A percentile compares a stretch with the other conserved stretches of the same genome.
Evolutionary conservation across 129 eudicot genomes (phyloP).

Genomic region (Smallanthus sonchifolius): DNA sequence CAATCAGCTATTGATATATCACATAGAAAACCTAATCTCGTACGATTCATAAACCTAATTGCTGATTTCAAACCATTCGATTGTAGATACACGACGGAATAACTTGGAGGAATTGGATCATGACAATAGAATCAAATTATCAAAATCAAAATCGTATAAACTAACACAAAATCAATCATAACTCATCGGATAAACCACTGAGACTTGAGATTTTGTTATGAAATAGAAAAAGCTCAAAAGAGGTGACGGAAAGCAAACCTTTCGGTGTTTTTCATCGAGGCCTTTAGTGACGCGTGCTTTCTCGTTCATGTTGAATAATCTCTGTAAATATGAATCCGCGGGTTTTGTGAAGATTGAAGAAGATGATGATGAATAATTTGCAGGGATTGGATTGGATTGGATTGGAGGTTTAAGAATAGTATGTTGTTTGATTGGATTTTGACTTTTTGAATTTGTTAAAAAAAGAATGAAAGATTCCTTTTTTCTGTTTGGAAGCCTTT

Average conservation of each 20-base stretch:
- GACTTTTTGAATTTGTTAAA: background rate
- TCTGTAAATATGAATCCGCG: background rate
- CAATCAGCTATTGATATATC: background rate
- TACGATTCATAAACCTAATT: background rate
- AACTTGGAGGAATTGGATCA: background rate
- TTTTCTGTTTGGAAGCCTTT: conserved; percentile 10
- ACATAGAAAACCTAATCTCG: background rate
- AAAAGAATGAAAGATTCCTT: conserved; percentile 9
- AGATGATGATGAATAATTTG: background rate
- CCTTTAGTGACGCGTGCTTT: conserved; percentile 56
- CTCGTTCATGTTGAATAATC: conserved; percentile 34
- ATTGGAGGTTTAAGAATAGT: background rate
- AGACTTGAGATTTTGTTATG: conserved; percentile 1
- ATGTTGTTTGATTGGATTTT: conserved; percentile 17
- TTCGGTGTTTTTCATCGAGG: conserved; percentile 57
- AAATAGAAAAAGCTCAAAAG: background rate
- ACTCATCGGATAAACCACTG: background rate
- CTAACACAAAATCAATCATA: conserved; percentile 3
- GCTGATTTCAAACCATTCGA: conserved; percentile 7
- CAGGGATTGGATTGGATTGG: background rate
- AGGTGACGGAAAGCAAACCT: conserved; percentile 30
- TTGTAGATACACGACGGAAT: background rate
- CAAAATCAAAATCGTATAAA: background rate
- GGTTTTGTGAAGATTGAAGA: background rate
- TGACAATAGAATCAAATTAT: background rate